These are phyloP conservation scores for Rhodotorula sp. DNA, from an alignment of 1,284 basidiomycete genomes.

Conservation along the genomic window DNA sequence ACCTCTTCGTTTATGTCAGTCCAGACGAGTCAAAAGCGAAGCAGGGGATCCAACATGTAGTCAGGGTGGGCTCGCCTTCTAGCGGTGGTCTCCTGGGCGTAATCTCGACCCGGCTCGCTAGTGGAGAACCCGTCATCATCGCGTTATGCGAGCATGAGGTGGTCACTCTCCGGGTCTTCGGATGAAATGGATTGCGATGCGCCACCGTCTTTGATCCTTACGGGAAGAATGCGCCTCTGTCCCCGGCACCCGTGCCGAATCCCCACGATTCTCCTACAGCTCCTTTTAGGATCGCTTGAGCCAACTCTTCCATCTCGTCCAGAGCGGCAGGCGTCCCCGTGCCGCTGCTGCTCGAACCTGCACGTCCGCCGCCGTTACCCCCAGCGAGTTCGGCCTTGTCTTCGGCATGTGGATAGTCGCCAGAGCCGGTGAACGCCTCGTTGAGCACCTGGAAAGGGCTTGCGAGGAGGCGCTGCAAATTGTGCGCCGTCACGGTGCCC, in stretches of 20 bases:
- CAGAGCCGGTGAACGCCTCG: slow-evolving; percentile 6
- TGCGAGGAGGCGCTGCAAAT: slow-evolving; percentile 15
- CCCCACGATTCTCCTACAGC: not conserved
- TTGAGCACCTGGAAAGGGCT: slow-evolving; percentile 14
- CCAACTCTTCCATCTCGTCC: not conserved
- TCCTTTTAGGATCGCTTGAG: not conserved
- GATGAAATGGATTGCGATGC: not conserved
- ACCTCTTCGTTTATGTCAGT: slow-evolving; percentile 77
- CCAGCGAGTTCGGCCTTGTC: not conserved
- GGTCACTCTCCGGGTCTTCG: not conserved
- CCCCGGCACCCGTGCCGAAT: not conserved
- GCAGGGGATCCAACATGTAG: slow-evolving; percentile 70
- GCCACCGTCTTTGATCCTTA: not conserved
- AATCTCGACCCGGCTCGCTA: slow-evolving; percentile 54
- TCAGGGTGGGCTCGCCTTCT: slow-evolving; percentile 65
- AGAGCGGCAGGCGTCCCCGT: not conserved
- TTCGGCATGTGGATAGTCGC: not conserved
- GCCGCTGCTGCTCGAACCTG: not conserved
- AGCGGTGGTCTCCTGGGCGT: slow-evolving; percentile 78
- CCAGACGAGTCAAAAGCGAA: slow-evolving; percentile 52
- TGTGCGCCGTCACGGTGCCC: slow-evolving; percentile 14
- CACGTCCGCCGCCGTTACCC: not conserved
- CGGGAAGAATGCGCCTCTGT: not conserved
- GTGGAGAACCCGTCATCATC: slow-evolving; percentile 56
- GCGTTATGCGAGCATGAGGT: slow-evolving; percentile 76